These are phyloP conservation scores for Trametes coccinea DNA, from an alignment of 768 basidiomycete genomes.

Conservation along the genomic window DNA sequence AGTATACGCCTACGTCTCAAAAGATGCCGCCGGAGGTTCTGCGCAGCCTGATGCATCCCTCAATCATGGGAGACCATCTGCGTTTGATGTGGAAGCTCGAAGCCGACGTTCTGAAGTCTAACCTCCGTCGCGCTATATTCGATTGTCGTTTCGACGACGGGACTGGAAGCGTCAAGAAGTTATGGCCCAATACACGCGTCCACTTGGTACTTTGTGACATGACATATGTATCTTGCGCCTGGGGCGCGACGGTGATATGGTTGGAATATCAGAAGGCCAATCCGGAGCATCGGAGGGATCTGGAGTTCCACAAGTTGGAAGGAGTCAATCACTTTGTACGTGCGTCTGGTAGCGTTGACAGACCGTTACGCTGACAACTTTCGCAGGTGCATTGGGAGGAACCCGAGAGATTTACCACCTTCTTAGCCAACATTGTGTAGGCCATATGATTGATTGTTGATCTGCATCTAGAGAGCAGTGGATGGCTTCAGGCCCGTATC, in stretches of 20 bases:
- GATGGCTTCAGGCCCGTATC: too few relatives aligned
- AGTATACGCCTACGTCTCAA: constrained; percentile 5
- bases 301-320: constrained; percentile 9
- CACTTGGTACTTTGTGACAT: constrained; percentile 16
- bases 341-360: not conserved
- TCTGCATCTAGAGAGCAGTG: too few relatives aligned
- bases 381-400: constrained; percentile 17
- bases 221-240: constrained; percentile 8
- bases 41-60: constrained; percentile 7
- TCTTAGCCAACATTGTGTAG: constrained; percentile 8
- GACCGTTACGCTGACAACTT: not conserved
- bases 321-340: constrained; percentile 19
- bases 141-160: constrained; percentile 13
- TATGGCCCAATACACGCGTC: constrained; percentile 11
- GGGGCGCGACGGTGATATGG: constrained; percentile 6
- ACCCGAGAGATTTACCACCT: constrained; percentile 6
- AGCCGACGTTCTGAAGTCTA: not conserved
- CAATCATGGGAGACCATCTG: constrained; percentile 3
- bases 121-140: constrained; percentile 9
- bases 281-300: not conserved
- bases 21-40: constrained; percentile 14
- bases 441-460: too few relatives aligned
- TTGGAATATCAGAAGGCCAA: not conserved
- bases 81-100: constrained; percentile 5
- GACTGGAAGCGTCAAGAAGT: constrained; percentile 2